phyloP scores from a whole-genome alignment of 805 yeast genomes.

The Pichia rugopelliculosa region DNA sequence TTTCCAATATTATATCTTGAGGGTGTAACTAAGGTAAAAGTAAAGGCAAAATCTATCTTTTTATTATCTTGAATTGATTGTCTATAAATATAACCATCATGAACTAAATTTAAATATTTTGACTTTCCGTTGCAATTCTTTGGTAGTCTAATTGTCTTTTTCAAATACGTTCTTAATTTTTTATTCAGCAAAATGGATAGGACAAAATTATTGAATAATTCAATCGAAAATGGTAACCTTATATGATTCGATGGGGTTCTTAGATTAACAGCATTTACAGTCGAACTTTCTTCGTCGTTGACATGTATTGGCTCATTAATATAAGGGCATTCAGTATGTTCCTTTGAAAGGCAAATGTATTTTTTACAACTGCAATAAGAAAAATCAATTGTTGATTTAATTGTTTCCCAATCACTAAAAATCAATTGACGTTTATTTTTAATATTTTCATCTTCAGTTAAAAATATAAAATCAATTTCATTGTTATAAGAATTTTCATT shows the following conservation, averaged over 20 bases:
- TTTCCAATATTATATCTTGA: neutral
- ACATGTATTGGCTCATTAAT: neutral
- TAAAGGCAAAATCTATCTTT: slow-evolving; percentile 8
- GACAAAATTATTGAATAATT: slow-evolving; percentile 3
- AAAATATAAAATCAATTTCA: neutral
- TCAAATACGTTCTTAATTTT: slow-evolving; percentile 3
- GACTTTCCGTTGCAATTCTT: neutral
- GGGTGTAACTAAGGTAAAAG: slow-evolving; percentile 2
- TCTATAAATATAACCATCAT: slow-evolving; percentile 5
- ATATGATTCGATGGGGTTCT: neutral
- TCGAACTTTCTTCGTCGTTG: neutral
- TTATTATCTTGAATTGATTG: neutral
- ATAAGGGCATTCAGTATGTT: neutral
- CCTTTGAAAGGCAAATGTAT: neutral
- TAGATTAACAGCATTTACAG: neutral
- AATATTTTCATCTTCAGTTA: neutral
- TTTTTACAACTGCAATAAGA: neutral
- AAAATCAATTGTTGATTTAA: neutral
- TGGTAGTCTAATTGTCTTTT: slow-evolving; percentile 2
- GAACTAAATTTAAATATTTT: neutral
- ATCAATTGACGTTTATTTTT: neutral
- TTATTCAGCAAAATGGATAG: slow-evolving; percentile 6
- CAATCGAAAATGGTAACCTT: neutral
- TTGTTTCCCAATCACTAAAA: neutral
- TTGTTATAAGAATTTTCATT: neutral